Base-by-base conservation (phyloP, 2,329 filamentous ascomycete species). In the Alternaria solani region DNA sequence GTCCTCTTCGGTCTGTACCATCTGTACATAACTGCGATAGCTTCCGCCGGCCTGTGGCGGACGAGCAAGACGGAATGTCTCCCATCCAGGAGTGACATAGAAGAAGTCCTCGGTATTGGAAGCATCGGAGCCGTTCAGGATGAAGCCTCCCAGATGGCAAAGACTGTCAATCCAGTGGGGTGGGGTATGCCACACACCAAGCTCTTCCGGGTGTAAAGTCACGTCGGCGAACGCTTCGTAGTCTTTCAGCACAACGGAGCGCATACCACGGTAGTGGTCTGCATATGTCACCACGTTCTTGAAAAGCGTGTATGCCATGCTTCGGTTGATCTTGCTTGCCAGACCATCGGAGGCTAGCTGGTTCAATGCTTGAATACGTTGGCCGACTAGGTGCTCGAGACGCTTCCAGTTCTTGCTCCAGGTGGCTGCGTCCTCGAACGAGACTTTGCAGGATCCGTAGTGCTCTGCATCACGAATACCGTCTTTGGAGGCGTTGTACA, bases 261-360 rank as follows among this genome's bases (percentile, higher is more conserved):
- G 41, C 64, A 71, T 70, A 11, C 62, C 67, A 4, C 66, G 51
- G 53, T 69, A 75, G 38, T 65, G 58, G 44, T 70, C 54, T 0
- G 49, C 51, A 51, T 72, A 74, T 28, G 66, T 44, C 32, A 72
- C 70, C 4, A 72, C 28, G 25, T 65, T 63, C 34, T 49, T 57
- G 43, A 73, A 73, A 2, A 73, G 63, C 2, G 55, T 65, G 49
- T 74, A 74, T 11, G 65, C 64, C 57, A 73, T 57, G 38, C 57
- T 62, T 6, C 57, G 61, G 8, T 63, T 63, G 12, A 71, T 53
- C 11, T 57, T 43, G 25, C 65, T 67, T 14, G 65, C 63, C 4
- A 51, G 36, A 23, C 68, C 65, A 0, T 55, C 55, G 2, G 43
- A 41, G n/a, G 59, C 61, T 4, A 66, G 55, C 6, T 44, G 30